A percentile compares a stretch with the other conserved stretches of the same genome.
Evolutionary conservation across 495 filamentous ascomycete species (phyloP).

Genomic region (Penicillium dipodomyicola): DNA sequence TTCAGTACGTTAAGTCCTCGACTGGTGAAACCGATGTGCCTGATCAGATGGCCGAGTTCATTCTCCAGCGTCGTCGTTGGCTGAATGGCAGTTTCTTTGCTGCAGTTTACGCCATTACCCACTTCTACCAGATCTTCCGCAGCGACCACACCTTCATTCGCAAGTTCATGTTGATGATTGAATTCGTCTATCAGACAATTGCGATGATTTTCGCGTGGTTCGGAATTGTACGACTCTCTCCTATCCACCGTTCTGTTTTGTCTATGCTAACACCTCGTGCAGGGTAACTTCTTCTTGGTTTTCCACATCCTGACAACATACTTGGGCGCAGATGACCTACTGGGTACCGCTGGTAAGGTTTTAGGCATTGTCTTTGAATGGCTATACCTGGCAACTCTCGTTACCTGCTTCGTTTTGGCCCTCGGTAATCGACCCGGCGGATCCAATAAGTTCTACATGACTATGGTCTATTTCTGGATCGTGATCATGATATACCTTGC

Average conservation of each 20-base stretch:
- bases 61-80: slow-evolving; percentile 95
- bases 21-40: slow-evolving; percentile 98
- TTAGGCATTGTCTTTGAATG: slow-evolving; percentile 92
- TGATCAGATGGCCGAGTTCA: slow-evolving; percentile 88
- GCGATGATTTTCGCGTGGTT: slow-evolving; percentile 99
- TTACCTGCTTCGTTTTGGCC: slow-evolving; percentile 93
- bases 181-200: slow-evolving; percentile 91
- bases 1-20: slow-evolving; percentile 96
- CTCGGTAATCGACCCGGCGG: slow-evolving; percentile 96
- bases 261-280: slow-evolving; percentile 10
- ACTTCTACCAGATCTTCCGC: slow-evolving; percentile 92
- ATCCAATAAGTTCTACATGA: slow-evolving; percentile 89
- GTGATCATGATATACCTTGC: slow-evolving; percentile 93
- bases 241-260: background rate
- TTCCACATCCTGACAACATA: slow-evolving; percentile 95
- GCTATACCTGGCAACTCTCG: slow-evolving; percentile 87
- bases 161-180: slow-evolving; percentile 85
- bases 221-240: slow-evolving; percentile 60
- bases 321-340: slow-evolving; percentile 62
- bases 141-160: slow-evolving; percentile 84
- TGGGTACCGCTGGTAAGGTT: slow-evolving; percentile 71
- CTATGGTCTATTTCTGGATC: slow-evolving; percentile 96
- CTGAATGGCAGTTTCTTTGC: slow-evolving; percentile 99
- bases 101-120: slow-evolving; percentile 88
- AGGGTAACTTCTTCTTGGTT: slow-evolving; percentile 98